phyloP scores from a whole-genome alignment of 345 rosid species.

The Linum usitatissimum region DNA sequence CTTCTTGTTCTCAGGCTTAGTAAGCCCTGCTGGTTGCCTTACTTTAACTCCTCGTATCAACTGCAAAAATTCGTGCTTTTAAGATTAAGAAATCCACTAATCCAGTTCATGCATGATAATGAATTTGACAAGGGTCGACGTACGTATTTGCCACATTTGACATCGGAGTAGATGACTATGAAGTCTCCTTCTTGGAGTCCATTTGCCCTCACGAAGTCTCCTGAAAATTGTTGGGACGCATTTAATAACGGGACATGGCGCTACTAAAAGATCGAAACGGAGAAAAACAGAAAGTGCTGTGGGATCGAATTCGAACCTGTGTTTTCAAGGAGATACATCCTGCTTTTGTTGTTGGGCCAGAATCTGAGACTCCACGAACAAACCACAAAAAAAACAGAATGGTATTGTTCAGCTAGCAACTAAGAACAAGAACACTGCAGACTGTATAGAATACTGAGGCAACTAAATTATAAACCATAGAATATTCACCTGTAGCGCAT shows the following conservation, averaged over 20 bases:
- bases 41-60: slow-evolving; percentile 96
- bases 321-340: slow-evolving; percentile 99
- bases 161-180: slow-evolving; percentile 89
- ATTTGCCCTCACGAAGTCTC: slow-evolving; percentile 88
- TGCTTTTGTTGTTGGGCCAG: slow-evolving; percentile 99
- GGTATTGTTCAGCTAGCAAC: too few relatives aligned
- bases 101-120: background rate
- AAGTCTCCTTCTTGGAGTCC: slow-evolving; percentile 99
- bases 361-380: slow-evolving; percentile 54
- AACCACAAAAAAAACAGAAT: background rate
- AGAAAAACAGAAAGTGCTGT: too few relatives aligned
- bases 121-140: background rate
- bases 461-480: background rate
- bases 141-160: slow-evolving; percentile 94
- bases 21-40: slow-evolving; percentile 48
- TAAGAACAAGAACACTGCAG: too few relatives aligned
- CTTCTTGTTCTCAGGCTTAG: slow-evolving; percentile 47
- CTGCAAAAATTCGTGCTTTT: slow-evolving; percentile 20
- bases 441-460: too few relatives aligned
- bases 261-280: too few relatives aligned
- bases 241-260: background rate
- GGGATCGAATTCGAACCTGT: slow-evolving; percentile 37
- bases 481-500: slow-evolving; percentile 78
- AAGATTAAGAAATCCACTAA: background rate
- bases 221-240: slow-evolving; percentile 20